Evolutionary conservation across 2,329 filamentous ascomycete genomes (phyloP), one percentile per base, ranked within the genome.

Genomic region (Myriosclerotinia curreyana): DNA sequence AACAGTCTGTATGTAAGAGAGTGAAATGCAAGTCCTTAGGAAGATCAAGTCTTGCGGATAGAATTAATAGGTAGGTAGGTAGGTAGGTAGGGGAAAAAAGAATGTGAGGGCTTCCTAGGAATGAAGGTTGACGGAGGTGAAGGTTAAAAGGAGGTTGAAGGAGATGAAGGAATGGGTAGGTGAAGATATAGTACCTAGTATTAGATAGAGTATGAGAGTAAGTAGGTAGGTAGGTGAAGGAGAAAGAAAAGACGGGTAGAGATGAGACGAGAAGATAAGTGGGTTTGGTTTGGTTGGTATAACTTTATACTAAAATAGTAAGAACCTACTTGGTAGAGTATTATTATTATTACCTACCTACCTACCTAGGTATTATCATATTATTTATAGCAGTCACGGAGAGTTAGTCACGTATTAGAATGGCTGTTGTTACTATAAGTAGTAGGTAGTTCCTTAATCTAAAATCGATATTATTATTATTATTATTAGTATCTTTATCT

Each of bases 41-140:
- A 25, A 36, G 42, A 59, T 38, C n/a, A 34, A 42, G 20, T 60
- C 58, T 60, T 25, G 25, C 5, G 15, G 11, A 40, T 52, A 52
- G 58, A 46, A 22, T 38, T n/a, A 40, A 60, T 60, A 60, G 58
- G 58, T 40, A n/a, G n/a, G n/a, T n/a, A n/a, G n/a, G n/a, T n/a
- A n/a, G n/a, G n/a, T n/a, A 42, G 5, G 12, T 14, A 1, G 6
- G 7, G 40, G 17, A 40, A 28, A 54, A 56, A 44, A 36, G 38
- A 34, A 55, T 62, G 38, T 28, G 60, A 62, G 60, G 60, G 36
- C 28, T 38, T 62, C 25, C 38, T 62, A 55, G 36, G 49, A 36
- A 31, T 54, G 46, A 15, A 60, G 44, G 49, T 40, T 44, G 60
- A 46, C n/a, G 38, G 38, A 5, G 7, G 36, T 5, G 11, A 22